phyloP scores from a whole-genome alignment of 345 rosid species.

The Mallotus nudiflorus region DNA sequence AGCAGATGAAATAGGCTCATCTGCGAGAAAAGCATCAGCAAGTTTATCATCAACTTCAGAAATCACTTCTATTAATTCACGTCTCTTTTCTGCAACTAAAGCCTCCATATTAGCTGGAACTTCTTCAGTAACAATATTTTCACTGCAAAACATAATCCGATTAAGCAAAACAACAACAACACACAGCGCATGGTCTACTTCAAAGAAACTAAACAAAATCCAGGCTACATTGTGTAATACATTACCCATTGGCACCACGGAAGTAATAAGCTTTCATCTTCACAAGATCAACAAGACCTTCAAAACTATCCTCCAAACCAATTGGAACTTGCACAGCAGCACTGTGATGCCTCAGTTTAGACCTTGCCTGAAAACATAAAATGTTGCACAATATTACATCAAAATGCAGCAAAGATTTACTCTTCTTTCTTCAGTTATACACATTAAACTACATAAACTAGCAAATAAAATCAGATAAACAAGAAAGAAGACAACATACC shows the following conservation, averaged over 20 bases:
- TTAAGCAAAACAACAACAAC: background rate
- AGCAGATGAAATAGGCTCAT: conserved; percentile 74
- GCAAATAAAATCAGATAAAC: no score
- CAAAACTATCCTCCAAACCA: conserved; percentile 84
- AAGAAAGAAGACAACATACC: conserved; percentile 38
- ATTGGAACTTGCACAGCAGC: conserved; percentile 98
- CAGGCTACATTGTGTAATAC: conserved; percentile 29
- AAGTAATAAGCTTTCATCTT: conserved; percentile 65
- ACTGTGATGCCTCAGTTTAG: conserved; percentile 90
- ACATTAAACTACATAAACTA: background rate
- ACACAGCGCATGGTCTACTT: background rate
- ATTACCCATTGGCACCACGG: conserved; percentile 89
- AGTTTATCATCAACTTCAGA: conserved; percentile 97
- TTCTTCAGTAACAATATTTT: conserved; percentile 67
- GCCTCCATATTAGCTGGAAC: conserved; percentile 79
- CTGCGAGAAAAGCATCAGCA: conserved; percentile 82
- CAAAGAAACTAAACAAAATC: conserved; percentile 1
- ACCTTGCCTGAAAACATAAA: conserved; percentile 60
- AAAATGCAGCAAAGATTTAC: background rate
- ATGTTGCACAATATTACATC: background rate
- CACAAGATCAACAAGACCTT: conserved; percentile 92
- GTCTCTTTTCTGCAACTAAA: conserved; percentile 79
- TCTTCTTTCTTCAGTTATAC: background rate
- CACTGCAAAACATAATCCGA: conserved; percentile 51
- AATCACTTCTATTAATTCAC: conserved; percentile 77